phyloP scores from a whole-genome alignment of 176 grass and related monocot species.

The Dendrocalamus sinicus region DNA sequence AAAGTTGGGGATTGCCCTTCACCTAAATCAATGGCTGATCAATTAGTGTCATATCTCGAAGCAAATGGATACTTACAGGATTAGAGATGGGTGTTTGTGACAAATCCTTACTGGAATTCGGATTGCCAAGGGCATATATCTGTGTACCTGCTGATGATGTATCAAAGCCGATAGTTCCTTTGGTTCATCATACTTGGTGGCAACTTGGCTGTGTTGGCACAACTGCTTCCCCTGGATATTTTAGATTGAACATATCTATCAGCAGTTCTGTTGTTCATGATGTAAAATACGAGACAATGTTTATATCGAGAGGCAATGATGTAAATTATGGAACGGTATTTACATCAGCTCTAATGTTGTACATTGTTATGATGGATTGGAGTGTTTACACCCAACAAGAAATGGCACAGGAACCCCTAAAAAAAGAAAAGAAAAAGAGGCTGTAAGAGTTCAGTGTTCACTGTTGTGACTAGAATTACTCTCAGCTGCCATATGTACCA shows the following conservation, averaged over 20 bases:
- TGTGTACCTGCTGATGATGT: not conserved
- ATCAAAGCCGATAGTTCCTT: not conserved
- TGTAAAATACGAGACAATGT: not conserved
- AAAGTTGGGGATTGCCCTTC: slow-evolving; percentile 60
- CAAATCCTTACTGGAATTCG: not conserved
- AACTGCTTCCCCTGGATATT: no score
- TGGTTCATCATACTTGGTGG: not conserved
- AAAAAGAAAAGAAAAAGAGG: not conserved
- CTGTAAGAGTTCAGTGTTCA: not conserved
- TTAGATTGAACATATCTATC: not conserved
- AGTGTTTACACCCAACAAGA: not conserved
- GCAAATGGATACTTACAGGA: slow-evolving; percentile 64
- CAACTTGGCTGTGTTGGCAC: not conserved
- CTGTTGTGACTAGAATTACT: not conserved
- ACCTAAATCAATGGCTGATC: slow-evolving; percentile 69
- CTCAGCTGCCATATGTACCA: no score
- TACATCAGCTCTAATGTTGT: not conserved
- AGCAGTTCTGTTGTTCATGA: not conserved
- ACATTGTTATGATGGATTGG: not conserved
- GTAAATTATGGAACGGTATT: not conserved
- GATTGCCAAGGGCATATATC: not conserved
- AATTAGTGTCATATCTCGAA: slow-evolving; percentile 73
- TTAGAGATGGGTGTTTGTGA: slow-evolving; percentile 15
- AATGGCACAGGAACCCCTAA: not conserved
- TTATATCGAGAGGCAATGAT: not conserved